These are phyloP conservation scores for Clavaria fumosa DNA, from an alignment of 768 basidiomycete genomes.

Conservation along the genomic window DNA sequence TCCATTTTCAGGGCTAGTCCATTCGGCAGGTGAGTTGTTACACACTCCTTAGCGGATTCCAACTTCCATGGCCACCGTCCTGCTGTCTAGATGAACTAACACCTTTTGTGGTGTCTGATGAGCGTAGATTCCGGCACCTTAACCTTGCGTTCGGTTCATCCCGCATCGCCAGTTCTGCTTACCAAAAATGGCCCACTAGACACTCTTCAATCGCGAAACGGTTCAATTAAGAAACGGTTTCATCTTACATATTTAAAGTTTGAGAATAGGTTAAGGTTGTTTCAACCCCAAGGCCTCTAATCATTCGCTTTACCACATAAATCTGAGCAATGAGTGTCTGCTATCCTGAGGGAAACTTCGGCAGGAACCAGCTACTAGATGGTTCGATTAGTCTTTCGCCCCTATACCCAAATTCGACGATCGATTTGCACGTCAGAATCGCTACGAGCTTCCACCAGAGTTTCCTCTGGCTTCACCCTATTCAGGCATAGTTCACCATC, in stretches of 20 bases:
- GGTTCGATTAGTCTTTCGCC: slow-evolving; percentile 94
- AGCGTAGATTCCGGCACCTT: slow-evolving; percentile 70
- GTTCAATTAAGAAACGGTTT: slow-evolving; percentile 71
- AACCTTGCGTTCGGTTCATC: slow-evolving; percentile 55
- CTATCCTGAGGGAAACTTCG: slow-evolving; percentile 69
- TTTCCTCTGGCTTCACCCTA: slow-evolving; percentile 92
- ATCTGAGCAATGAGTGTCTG: slow-evolving; percentile 39
- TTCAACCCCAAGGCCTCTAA: slow-evolving; percentile 84
- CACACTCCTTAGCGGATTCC: slow-evolving; percentile 77
- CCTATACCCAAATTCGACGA: slow-evolving; percentile 92
- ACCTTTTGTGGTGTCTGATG: slow-evolving; percentile 77
- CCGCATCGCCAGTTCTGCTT: slow-evolving; percentile 54
- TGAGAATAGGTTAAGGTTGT: slow-evolving; percentile 75
- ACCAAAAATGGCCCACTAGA: slow-evolving; percentile 68
- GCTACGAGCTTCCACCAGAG: slow-evolving; percentile 92
- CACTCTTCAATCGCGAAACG: slow-evolving; percentile 71
- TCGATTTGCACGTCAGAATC: slow-evolving; percentile 95
- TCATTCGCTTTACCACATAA: slow-evolving; percentile 75
- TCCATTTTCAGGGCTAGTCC: slow-evolving; percentile 86
- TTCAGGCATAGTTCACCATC: slow-evolving; percentile 83
- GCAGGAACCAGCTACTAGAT: slow-evolving; percentile 88
- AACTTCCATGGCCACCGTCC: slow-evolving; percentile 81
- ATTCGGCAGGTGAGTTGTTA: slow-evolving; percentile 85
- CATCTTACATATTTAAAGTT: slow-evolving; percentile 80
- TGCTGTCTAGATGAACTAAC: slow-evolving; percentile 83